These are phyloP conservation scores for Chenopodium formosanum DNA, from an alignment of 148 eudicot species.

Conservation along the genomic window DNA sequence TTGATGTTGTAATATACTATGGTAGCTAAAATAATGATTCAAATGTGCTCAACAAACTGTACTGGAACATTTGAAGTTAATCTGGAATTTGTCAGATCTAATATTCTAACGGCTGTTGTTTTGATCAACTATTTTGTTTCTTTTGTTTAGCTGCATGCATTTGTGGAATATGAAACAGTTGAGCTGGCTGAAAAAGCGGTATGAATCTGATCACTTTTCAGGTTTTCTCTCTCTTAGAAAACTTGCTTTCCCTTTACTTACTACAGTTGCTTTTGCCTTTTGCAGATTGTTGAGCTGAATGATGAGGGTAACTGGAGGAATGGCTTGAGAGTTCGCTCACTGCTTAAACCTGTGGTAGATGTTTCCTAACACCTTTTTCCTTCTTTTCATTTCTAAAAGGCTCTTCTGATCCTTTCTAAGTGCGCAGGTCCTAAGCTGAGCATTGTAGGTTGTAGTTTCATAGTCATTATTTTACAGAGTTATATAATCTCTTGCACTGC, in stretches of 20 bases:
- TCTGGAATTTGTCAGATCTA: background rate
- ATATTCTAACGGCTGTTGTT: background rate
- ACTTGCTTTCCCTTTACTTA: background rate
- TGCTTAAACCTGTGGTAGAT: conserved; percentile 60
- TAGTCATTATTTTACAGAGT: background rate
- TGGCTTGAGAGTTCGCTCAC: conserved; percentile 85
- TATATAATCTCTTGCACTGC: background rate
- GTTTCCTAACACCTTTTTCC: background rate
- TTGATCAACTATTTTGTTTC: conserved; percentile 7
- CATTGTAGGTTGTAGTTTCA: background rate
- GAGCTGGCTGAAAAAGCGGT: conserved; percentile 97
- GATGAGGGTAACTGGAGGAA: conserved; percentile 86
- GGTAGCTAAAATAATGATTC: too few relatives aligned
- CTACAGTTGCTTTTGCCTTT: background rate
- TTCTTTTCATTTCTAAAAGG: background rate
- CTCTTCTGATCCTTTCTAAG: background rate
- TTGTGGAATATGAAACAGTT: conserved; percentile 90
- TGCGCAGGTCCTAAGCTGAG: background rate
- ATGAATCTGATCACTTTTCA: conserved; percentile 27
- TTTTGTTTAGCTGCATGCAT: conserved; percentile 74
- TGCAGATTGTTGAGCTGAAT: conserved; percentile 74
- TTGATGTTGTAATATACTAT: background rate
- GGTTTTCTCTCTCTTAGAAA: background rate
- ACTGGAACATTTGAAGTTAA: background rate
- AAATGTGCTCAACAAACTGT: background rate